Evolutionary conservation across 768 basidiomycete species (phyloP).

Genomic region (Hebeloma cylindrosporum): DNA sequence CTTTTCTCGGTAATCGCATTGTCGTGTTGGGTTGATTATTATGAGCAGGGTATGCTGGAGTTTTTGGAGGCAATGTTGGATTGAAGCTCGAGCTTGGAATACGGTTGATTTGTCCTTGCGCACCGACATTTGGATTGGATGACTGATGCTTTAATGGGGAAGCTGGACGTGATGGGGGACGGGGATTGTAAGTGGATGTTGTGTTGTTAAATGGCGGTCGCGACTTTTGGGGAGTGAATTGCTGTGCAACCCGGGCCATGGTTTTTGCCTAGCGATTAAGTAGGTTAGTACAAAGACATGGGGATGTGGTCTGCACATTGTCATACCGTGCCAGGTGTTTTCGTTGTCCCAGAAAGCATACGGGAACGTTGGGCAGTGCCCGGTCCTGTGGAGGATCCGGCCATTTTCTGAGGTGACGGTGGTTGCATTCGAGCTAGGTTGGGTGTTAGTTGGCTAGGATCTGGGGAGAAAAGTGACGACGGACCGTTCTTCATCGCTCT

Average conservation of each 20-base stretch:
- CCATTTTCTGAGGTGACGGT: slow-evolving; percentile 59
- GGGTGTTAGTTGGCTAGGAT: neutral
- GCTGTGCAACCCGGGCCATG: slow-evolving; percentile 35
- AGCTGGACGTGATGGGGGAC: slow-evolving; percentile 39
- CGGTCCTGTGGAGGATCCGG: slow-evolving; percentile 49
- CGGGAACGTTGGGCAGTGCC: slow-evolving; percentile 52
- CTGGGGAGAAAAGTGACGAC: slow-evolving; percentile 16
- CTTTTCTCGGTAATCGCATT: slow-evolving; percentile 65
- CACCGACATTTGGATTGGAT: slow-evolving; percentile 26
- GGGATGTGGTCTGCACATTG: slow-evolving; percentile 13
- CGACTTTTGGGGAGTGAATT: slow-evolving; percentile 47
- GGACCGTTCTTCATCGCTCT: slow-evolving; percentile 63
- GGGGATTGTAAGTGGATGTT: slow-evolving; percentile 30
- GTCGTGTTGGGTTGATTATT: slow-evolving; percentile 28
- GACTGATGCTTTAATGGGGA: slow-evolving; percentile 53
- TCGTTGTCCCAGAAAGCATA: slow-evolving; percentile 36
- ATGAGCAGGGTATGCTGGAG: slow-evolving; percentile 49
- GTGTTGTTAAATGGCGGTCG: slow-evolving; percentile 46
- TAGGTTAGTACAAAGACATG: neutral
- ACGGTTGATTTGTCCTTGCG: slow-evolving; percentile 25
- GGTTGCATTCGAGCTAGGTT: slow-evolving; percentile 33
- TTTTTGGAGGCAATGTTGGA: slow-evolving; percentile 59
- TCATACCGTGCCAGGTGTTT: slow-evolving; percentile 45
- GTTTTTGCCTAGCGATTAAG: slow-evolving; percentile 24
- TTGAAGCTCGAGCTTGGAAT: slow-evolving; percentile 71